Base-by-base conservation (phyloP, 2,329 filamentous ascomycete species). In the Fusarium sp. region DNA sequence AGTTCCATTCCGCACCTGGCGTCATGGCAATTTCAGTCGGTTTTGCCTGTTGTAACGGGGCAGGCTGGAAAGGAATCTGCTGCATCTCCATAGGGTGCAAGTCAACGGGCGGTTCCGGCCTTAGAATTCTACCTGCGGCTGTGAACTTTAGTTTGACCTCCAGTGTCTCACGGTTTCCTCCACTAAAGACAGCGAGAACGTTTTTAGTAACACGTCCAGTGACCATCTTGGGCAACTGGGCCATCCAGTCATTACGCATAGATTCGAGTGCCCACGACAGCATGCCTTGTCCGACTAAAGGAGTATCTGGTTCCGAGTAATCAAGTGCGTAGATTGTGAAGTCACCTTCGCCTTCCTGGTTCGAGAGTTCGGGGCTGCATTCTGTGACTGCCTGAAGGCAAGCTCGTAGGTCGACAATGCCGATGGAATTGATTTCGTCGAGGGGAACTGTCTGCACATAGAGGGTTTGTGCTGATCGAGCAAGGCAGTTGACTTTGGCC, bases 251-350 rank as follows among this genome's bases (percentile, higher is more conserved):
- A 34, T 72, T 69, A 26, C 74, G 73, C 69, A 81, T 75, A 4
- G 80, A 77, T 76, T 77, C 88, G 46, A 98, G 84, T 23, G 91
- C 89, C 87, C 92, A 91, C 39, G 96, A 98, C 21, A 99, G 85
- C 90, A 98, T 93, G 55, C 97, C 96, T 80, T 99, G 95, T 23
- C 96, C 96, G 25, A 98, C 95, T 58, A 98, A 86, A 55, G 97
- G 96, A 19, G 91, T 93, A 77, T 98, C 94, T 69, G 93, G 92
- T 81, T 99, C 96, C 14, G 96, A 98, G 79, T 95, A 98, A 80
- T 99, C 96, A 82, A 93, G 93, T 30, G 95, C 94, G 81, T 99
- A 99, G 59, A 99, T 90, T n/a, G 94, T 96, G 81, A 96, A 99
- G 81, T 99, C 94, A 79, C 88, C 82, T 81, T 99, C 94, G 80